Percentiles rank a stretch among this genome's conserved stretches.
These are phyloP conservation scores for Francoa sonchifolia DNA, from an alignment of 441 rosid species.

Conservation along the genomic window DNA sequence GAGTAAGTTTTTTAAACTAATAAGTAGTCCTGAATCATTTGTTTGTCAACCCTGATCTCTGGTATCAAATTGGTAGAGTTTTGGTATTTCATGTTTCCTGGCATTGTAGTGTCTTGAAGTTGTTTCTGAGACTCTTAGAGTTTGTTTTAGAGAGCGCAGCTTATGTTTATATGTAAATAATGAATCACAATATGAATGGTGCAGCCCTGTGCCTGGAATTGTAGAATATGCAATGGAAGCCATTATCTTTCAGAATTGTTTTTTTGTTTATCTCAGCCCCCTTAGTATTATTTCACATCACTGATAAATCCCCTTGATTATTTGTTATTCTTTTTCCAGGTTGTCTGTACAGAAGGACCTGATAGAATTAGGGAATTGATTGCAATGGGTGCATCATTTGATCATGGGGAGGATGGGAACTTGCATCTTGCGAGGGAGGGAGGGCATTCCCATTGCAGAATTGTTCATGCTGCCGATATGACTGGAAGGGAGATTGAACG, in stretches of 20 bases:
- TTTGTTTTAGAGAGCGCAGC: no score
- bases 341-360: conserved; percentile 95
- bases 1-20: conserved; percentile 37
- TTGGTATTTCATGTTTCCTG: neutral
- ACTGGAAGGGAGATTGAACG: conserved; percentile 97
- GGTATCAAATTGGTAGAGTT: neutral
- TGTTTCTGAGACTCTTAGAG: no score
- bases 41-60: neutral
- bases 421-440: conserved; percentile 94
- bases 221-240: no score
- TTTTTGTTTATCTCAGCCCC: neutral
- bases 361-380: conserved; percentile 83
- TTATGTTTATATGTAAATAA: no score
- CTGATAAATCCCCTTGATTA: neutral
- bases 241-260: neutral
- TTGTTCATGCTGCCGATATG: conserved; percentile 97
- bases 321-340: conserved; percentile 29
- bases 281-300: neutral
- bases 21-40: conserved; percentile 1
- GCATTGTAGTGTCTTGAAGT: neutral
- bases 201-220: neutral
- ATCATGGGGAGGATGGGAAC: conserved; percentile 89
- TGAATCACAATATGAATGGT: neutral
- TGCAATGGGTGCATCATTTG: conserved; percentile 90
- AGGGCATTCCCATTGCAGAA: conserved; percentile 88